Conservation (phyloP, 768 basidiomycete species). For the Plicaturopsis crispa region DNA sequence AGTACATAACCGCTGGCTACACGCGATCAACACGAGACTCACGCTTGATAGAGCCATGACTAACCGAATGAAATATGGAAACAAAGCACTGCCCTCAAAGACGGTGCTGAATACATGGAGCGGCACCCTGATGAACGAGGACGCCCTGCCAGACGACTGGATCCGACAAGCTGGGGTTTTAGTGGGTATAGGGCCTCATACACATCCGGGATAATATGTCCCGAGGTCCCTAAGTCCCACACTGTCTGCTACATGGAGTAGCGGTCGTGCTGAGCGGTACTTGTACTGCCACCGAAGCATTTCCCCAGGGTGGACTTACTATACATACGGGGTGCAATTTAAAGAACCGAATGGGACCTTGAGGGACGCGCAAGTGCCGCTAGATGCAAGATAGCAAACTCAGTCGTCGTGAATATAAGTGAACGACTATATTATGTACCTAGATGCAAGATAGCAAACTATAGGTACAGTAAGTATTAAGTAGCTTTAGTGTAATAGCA, state of each 20-base stretch:
- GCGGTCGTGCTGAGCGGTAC: too few species aligned
- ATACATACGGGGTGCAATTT: too few species aligned
- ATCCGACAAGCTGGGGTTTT: slow-evolving; percentile 9
- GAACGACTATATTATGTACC: too few species aligned
- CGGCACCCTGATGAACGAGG: slow-evolving; percentile 6
- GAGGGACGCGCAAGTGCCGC: too few species aligned
- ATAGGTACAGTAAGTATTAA: too few species aligned
- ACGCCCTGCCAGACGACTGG: slow-evolving; percentile 7
- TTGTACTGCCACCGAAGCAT: too few species aligned
- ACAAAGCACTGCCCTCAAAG: slow-evolving; percentile 2
- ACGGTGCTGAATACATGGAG: slow-evolving; percentile 9
- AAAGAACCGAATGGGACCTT: too few species aligned
- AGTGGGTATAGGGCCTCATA: slow-evolving; percentile 9
- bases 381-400: too few species aligned
- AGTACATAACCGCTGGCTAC: slow-evolving; percentile 8
- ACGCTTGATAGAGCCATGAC: slow-evolving; percentile 5
- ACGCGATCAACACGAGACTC: slow-evolving; percentile 7
- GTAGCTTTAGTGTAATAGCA: too few species aligned
- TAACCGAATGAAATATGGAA: neutral
- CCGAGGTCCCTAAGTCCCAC: slow-evolving; percentile 5
- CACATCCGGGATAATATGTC: slow-evolving; percentile 2
- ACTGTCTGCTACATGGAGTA: slow-evolving; percentile 1
- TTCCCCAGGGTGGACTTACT: too few species aligned
- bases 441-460: too few species aligned
- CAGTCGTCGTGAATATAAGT: too few species aligned